Base-by-base conservation (phyloP, 1,284 basidiomycete species). In the Cryptococcus maquisensis region DNA sequence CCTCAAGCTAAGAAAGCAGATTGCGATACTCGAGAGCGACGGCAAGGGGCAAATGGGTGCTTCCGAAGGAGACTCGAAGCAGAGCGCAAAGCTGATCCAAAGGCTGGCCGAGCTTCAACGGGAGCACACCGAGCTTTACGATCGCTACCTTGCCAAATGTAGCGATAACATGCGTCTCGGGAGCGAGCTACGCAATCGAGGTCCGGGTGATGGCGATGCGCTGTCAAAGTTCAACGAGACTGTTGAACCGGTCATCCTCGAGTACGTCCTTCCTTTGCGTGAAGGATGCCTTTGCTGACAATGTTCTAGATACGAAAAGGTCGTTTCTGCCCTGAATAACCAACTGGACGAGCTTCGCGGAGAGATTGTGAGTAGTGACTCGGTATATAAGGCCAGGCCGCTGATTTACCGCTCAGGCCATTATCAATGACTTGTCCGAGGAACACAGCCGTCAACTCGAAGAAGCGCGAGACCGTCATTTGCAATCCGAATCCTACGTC, bases 211-310 rank as follows among this genome's bases (percentile, higher is more conserved):
- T 39, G 68, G 84, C 37, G 84, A 83, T n/a, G 85, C 86, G 6
- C 56, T 72, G 16, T 84, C 81, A 49, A 90, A 88, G 73, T 98
- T 97, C 71, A 90, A 96, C 68, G 89, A 93, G 73, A 95, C 96
- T 54, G 93, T 98, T 20, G 94, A 93, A 37, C 95, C 95, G 7
- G 92, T 98, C 65, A 97, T 98, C 56, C 87, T 95, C 73, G 95
- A 98, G 79, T 71, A 51, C 65, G 64, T 63, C 42, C 8, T 35
- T 35, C 43, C 20, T 23, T 23, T 44, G 20, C 38, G 28, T 5
- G 28, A 32, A 32, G 28, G 28, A 32, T 46, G 36, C 4, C n/a
- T 18, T 36, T 20, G 10, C 52, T 48, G 47, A 49, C 37, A 9
- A 28, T 13, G 37, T 41, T 8, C 12, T 45, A 67, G 66, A 56